Conservation (phyloP, 768 basidiomycete species). For the Tylopilus felleus region DNA sequence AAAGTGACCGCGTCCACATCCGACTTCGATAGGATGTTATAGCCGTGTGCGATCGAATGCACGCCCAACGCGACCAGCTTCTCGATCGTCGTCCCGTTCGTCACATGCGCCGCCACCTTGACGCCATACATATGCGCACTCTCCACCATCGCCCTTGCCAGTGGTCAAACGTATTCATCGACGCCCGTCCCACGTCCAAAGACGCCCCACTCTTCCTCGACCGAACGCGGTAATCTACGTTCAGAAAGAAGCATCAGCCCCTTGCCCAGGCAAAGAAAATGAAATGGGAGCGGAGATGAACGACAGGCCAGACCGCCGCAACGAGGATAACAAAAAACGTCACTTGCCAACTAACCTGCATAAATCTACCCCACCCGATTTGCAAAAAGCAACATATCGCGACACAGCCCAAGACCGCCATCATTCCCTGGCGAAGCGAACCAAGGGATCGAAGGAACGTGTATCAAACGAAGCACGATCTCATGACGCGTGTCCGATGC, state of each 20-base stretch:
- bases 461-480: slow-evolving; percentile 11
- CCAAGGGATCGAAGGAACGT: slow-evolving; percentile 7
- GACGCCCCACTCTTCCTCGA: neutral
- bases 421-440: neutral
- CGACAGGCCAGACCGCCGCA: slow-evolving; percentile 2
- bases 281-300: slow-evolving; percentile 11
- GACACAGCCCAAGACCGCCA: neutral
- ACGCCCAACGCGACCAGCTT: slow-evolving; percentile 23
- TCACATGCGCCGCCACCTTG: neutral
- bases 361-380: slow-evolving; percentile 24
- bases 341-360: slow-evolving; percentile 37
- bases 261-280: neutral
- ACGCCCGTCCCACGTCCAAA: neutral
- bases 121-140: slow-evolving; percentile 33
- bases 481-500: slow-evolving; percentile 1
- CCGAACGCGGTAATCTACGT: neutral
- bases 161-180: slow-evolving; percentile 41
- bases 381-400: neutral
- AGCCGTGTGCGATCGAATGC: slow-evolving; percentile 60
- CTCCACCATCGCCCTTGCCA: slow-evolving; percentile 46
- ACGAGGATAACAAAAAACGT: neutral
- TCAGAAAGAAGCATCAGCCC: neutral
- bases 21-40: slow-evolving; percentile 18
- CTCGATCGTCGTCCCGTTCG: neutral
- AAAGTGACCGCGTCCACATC: neutral